These are phyloP conservation scores for Vinca minor DNA, from an alignment of 257 asterid species.

Conservation along the genomic window DNA sequence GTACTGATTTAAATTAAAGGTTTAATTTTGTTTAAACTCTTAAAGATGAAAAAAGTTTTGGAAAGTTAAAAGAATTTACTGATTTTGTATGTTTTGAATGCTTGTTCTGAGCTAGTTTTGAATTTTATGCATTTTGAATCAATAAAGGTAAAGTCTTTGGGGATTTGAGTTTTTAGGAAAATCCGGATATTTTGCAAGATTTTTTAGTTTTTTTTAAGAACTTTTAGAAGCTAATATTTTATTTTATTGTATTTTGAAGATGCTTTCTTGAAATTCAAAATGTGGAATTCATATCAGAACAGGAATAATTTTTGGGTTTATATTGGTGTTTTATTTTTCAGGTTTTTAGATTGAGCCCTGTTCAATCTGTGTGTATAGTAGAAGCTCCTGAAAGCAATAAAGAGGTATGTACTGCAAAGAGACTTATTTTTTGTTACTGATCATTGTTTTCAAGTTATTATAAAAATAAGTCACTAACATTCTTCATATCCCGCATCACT, in stretches of 20 bases:
- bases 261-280: background rate
- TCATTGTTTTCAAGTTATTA: background rate
- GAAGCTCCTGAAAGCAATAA: slow-evolving; percentile 54
- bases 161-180: background rate
- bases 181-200: background rate
- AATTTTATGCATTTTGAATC: background rate
- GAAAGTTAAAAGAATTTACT: too few species aligned
- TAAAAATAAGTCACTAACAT: background rate
- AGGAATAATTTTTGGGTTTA: slow-evolving; percentile 3
- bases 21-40: background rate
- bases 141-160: background rate
- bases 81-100: too few species aligned
- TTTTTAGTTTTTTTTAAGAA: background rate
- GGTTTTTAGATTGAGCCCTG: slow-evolving; percentile 76
- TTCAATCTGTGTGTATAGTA: slow-evolving; percentile 58
- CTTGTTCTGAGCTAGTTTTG: background rate
- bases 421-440: background rate
- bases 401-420: slow-evolving; percentile 58
- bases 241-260: background rate
- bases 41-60: background rate
- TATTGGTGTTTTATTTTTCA: slow-evolving; percentile 26
- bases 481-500: background rate
- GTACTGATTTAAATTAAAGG: background rate
- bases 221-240: background rate
- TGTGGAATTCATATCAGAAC: background rate